Conservation (phyloP, 2,329 filamentous ascomycete genomes). For the Neodidymelliopsis sp. region DNA sequence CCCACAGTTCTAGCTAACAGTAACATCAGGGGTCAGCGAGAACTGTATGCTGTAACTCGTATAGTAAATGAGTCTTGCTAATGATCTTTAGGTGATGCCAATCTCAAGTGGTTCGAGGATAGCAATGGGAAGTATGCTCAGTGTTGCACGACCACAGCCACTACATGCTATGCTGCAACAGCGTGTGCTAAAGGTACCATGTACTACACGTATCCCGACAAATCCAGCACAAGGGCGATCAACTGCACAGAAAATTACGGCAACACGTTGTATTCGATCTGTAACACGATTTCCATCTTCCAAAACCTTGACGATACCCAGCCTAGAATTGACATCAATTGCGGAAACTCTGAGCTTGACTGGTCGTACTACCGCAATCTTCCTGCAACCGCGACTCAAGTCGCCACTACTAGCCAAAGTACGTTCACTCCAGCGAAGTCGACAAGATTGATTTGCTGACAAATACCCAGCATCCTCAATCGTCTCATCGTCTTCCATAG, state of each 20-base stretch:
- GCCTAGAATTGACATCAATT: constrained; percentile 40
- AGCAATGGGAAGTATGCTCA: constrained; percentile 39
- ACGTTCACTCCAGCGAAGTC: neutral
- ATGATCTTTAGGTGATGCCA: constrained; percentile 16
- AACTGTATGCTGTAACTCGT: constrained; percentile 15
- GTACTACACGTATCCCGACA: constrained; percentile 33
- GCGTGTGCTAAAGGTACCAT: constrained; percentile 37
- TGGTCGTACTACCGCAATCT: constrained; percentile 40
- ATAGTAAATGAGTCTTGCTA: neutral
- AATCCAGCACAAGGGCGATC: constrained; percentile 29
- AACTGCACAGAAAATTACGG: constrained; percentile 40
- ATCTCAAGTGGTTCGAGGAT: constrained; percentile 39
- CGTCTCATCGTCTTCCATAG: neutral
- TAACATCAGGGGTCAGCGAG: constrained; percentile 29
- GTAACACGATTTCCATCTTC: constrained; percentile 42
- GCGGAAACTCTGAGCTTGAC: constrained; percentile 29
- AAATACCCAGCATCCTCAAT: neutral
- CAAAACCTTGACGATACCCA: constrained; percentile 37
- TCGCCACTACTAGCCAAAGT: neutral
- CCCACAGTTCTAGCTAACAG: constrained; percentile 1
- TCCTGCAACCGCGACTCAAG: constrained; percentile 26
- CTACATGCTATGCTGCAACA: constrained; percentile 35
- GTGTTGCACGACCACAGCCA: constrained; percentile 35
- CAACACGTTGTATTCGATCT: constrained; percentile 28
- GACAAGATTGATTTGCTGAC: neutral